These are phyloP conservation scores for Flaveria robusta DNA, from an alignment of 129 eudicot species.

Conservation along the genomic window DNA sequence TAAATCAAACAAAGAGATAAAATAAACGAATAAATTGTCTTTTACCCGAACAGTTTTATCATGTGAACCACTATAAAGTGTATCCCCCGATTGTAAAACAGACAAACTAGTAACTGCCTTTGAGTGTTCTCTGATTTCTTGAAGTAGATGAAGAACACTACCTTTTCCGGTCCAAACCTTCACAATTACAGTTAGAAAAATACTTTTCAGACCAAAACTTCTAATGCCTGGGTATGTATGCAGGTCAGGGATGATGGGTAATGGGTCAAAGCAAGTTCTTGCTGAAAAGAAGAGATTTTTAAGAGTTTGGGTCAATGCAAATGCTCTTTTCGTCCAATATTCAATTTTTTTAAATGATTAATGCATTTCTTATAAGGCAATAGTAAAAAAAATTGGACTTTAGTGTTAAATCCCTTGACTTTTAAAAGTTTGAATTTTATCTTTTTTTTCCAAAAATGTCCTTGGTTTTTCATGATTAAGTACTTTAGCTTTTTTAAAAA, in stretches of 20 bases:
- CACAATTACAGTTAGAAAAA: conserved; percentile 18
- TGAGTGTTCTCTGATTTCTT: conserved; percentile 65
- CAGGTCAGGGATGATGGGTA: not conserved
- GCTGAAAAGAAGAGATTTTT: not conserved
- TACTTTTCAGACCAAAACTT: not conserved
- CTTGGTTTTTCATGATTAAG: not conserved
- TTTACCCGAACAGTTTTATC: conserved; percentile 82
- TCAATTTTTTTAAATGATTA: not conserved
- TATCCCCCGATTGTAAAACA: conserved; percentile 55
- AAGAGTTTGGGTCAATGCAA: not conserved
- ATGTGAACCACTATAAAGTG: conserved; percentile 76
- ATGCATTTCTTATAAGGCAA: not conserved
- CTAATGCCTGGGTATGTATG: conserved; percentile 4
- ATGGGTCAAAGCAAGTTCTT: conserved; percentile 2
- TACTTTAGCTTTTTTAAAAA: not conserved
- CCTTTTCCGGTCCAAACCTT: conserved; percentile 66
- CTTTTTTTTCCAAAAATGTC: not conserved
- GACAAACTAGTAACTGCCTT: conserved; percentile 72
- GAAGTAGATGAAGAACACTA: conserved; percentile 45
- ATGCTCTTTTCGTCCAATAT: not conserved
- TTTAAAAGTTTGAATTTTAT: not conserved
- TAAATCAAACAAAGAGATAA: not conserved
- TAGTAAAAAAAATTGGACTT: not conserved
- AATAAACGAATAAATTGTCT: not conserved
- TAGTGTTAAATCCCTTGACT: not conserved